Evolutionary conservation across 139 green algal species (phyloP).

Genomic region (Edaphochlamys debaryana): DNA sequence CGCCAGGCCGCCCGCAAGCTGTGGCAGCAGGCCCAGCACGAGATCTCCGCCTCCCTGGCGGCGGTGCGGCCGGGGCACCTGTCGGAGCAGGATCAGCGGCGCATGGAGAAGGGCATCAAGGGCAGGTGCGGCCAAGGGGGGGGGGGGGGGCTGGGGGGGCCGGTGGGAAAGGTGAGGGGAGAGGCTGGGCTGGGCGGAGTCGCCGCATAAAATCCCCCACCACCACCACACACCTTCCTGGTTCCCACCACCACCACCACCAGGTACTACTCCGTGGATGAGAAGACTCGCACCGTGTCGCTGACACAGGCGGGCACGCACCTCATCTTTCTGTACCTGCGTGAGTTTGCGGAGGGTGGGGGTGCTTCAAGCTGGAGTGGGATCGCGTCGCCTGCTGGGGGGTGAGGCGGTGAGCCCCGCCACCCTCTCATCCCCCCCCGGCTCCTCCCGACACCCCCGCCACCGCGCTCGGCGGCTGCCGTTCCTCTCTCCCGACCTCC

Average conservation of each 20-base stretch:
- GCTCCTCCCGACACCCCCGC: no score
- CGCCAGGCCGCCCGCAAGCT: conserved; percentile 40
- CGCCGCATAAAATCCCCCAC: no score
- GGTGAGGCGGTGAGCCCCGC: no score
- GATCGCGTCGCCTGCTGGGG: no score
- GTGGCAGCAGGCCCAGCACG: conserved; percentile 16
- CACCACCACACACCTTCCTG: no score
- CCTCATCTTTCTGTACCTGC: conserved; percentile 29
- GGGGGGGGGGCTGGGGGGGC: no score
- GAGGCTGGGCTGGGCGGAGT: no score
- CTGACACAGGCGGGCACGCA: conserved; percentile 44
- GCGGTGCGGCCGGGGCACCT: background rate
- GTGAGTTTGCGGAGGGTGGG: conserved; percentile 27
- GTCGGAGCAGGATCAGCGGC: background rate
- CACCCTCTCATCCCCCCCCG: no score
- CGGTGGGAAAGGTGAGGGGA: no score
- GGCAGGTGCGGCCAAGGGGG: background rate
- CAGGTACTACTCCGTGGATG: conserved; percentile 55
- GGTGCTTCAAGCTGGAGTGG: background rate
- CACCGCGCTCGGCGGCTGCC: no score
- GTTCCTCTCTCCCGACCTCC: no score
- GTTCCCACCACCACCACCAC: no score
- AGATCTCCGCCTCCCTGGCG: background rate
- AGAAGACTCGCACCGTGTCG: conserved; percentile 49
- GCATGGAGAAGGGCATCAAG: conserved; percentile 20